Evolutionary conservation across 257 asterid species (phyloP).

Genomic region (Prunella vulgaris): DNA sequence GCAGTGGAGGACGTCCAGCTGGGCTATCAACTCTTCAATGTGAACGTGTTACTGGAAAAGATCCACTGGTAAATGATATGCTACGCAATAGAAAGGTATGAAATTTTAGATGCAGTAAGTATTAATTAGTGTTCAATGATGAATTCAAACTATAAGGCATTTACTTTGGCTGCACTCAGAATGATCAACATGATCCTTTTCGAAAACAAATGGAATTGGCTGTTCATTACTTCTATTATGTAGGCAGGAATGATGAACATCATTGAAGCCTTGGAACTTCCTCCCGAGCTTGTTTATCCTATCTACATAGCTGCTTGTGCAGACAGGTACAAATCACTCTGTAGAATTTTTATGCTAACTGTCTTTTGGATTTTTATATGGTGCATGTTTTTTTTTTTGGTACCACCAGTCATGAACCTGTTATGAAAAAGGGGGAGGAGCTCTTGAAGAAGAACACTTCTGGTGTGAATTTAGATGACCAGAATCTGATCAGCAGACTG

Average conservation of each 20-base stretch:
- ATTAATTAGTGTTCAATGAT: background rate
- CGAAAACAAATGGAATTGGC: conserved; percentile 6
- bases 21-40: conserved; percentile 80
- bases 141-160: conserved; percentile 12
- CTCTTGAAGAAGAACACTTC: conserved; percentile 82
- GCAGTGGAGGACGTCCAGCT: conserved; percentile 63
- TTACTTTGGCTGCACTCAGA: conserved; percentile 12
- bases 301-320: conserved; percentile 73
- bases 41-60: conserved; percentile 83
- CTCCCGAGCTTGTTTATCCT: conserved; percentile 77
- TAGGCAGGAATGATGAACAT: conserved; percentile 86
- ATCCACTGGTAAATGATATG: conserved; percentile 47
- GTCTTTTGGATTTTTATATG: conserved; percentile 4
- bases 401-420: conserved; percentile 69
- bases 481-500: conserved; percentile 59
- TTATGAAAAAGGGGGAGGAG: conserved; percentile 79
- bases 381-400: conserved; percentile 16
- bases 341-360: background rate
- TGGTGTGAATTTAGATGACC: conserved; percentile 76
- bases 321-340: conserved; percentile 57
- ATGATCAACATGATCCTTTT: background rate
- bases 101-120: conserved; percentile 15
- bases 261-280: conserved; percentile 68
- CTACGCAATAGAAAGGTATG: conserved; percentile 68
- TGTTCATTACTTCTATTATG: conserved; percentile 22